A percentile compares a stretch with the other conserved stretches of the same genome.
Conservation (phyloP, 768 basidiomycete genomes). For the Leucosporidium creatinivorum region DNA sequence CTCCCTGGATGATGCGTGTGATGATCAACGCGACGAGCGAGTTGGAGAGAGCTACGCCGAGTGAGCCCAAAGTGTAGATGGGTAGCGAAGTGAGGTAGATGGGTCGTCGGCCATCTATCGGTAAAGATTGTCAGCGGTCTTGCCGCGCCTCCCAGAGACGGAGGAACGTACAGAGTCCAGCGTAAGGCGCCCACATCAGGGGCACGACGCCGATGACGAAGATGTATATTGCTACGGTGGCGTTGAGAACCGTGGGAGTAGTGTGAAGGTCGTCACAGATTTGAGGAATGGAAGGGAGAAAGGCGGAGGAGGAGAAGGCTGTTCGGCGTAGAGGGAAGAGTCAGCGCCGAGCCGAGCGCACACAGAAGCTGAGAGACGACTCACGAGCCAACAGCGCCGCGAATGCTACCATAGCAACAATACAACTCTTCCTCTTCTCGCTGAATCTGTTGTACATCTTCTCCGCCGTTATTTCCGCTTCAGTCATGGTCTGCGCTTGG, state of each 20-base stretch:
- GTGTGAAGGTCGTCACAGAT: constrained; percentile 13
- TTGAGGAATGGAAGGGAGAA: constrained; percentile 14
- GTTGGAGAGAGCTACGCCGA: constrained; percentile 13
- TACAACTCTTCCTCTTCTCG: not conserved
- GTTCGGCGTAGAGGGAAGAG: not conserved
- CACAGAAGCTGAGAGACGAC: not conserved
- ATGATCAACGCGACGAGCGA: constrained; percentile 10
- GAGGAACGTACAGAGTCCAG: constrained; percentile 4
- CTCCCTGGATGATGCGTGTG: constrained; percentile 17
- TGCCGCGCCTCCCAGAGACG: too few species aligned
- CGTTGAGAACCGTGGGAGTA: constrained; percentile 1
- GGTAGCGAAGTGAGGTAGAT: constrained; percentile 16
- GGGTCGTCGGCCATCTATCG: constrained; percentile 15
- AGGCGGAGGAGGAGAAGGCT: constrained; percentile 1
- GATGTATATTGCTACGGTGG: constrained; percentile 12
- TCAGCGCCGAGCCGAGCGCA: not conserved
- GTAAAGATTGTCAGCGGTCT: not conserved
- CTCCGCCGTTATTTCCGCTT: not conserved
- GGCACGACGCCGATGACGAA: constrained; percentile 13
- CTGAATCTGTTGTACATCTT: constrained; percentile 11
- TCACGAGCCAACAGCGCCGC: constrained; percentile 3
- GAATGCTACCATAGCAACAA: constrained; percentile 6
- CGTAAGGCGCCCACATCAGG: constrained; percentile 2
- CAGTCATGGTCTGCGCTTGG: not conserved
- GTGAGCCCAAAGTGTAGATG: constrained; percentile 11